Conservation (phyloP, 371 early-diverging fungal genomes). For the Syncephalastrum sp. region DNA sequence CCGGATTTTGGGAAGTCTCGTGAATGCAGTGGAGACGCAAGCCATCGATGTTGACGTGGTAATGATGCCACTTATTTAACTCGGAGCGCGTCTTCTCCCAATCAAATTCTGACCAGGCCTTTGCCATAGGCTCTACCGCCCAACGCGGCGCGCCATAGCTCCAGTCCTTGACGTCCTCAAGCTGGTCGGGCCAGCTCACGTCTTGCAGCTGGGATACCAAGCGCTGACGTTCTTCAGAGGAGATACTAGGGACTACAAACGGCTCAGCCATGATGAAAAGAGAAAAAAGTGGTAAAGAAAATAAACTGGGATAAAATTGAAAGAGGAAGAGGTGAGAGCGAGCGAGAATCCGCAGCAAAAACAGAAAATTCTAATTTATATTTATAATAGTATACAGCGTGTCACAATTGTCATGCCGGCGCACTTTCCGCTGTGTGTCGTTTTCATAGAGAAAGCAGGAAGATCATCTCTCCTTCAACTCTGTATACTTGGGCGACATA, state of each 20-base stretch:
- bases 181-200: slow-evolving; percentile 32
- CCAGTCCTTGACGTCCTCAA: slow-evolving; percentile 52
- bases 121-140: slow-evolving; percentile 40
- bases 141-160: slow-evolving; percentile 48
- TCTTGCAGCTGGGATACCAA: slow-evolving; percentile 14
- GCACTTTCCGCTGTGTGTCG: no score
- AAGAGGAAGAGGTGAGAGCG: background rate
- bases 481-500: no score
- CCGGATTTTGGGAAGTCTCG: slow-evolving; percentile 37
- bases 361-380: no score
- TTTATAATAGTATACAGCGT: background rate
- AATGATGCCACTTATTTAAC: slow-evolving; percentile 52
- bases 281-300: background rate
- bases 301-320: background rate
- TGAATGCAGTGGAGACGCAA: slow-evolving; percentile 60
- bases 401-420: slow-evolving; percentile 18
- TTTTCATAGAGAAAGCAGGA: no score
- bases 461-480: no score
- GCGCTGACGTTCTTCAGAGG: slow-evolving; percentile 15
- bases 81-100: slow-evolving; percentile 43
- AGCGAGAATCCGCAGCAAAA: background rate
- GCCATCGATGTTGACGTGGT: slow-evolving; percentile 48
- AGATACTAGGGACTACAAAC: slow-evolving; percentile 13
- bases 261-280: background rate
- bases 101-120: slow-evolving; percentile 47